These are phyloP conservation scores for Rutstroemia sp. DNA, from an alignment of 2,329 filamentous ascomycete species.

Conservation along the genomic window DNA sequence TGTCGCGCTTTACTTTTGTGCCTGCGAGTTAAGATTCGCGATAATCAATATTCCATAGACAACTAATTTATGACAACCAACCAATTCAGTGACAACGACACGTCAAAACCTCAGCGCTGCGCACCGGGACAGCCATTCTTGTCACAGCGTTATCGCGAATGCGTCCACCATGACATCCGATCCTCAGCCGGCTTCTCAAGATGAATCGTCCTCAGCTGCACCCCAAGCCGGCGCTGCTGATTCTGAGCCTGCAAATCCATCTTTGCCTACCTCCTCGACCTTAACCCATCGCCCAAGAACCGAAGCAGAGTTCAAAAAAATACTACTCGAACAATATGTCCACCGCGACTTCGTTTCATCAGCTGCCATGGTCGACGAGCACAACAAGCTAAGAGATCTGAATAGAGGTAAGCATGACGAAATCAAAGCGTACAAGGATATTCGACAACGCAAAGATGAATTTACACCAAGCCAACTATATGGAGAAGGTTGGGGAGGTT, in stretches of 20 bases:
- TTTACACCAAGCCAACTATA: conserved; percentile 53
- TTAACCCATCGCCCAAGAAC: conserved; percentile 26
- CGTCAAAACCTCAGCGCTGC: background rate
- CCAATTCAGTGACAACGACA: background rate
- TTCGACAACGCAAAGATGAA: conserved; percentile 49
- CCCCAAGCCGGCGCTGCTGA: background rate
- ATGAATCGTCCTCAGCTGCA: conserved; percentile 6
- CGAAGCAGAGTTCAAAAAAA: conserved; percentile 34
- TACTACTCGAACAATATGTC: conserved; percentile 56
- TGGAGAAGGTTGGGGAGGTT: conserved; percentile 77
- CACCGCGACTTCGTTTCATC: conserved; percentile 55
- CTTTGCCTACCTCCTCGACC: conserved; percentile 15
- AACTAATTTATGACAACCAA: background rate
- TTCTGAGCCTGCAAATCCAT: conserved; percentile 17
- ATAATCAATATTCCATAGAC: background rate
- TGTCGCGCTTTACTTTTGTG: background rate
- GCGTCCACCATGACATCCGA: conserved; percentile 29
- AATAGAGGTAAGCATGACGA: conserved; percentile 59
- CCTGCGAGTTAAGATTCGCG: background rate
- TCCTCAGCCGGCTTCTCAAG: conserved; percentile 20
- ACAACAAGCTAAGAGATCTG: conserved; percentile 45
- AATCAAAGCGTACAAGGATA: conserved; percentile 60
- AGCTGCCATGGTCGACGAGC: conserved; percentile 41
- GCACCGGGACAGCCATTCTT: background rate
- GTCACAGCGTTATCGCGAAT: conserved; percentile 22